A percentile compares a stretch with the other conserved stretches of the same genome.
Conservation (phyloP, 2,329 filamentous ascomycete species). For the Fonsecaea nubica region DNA sequence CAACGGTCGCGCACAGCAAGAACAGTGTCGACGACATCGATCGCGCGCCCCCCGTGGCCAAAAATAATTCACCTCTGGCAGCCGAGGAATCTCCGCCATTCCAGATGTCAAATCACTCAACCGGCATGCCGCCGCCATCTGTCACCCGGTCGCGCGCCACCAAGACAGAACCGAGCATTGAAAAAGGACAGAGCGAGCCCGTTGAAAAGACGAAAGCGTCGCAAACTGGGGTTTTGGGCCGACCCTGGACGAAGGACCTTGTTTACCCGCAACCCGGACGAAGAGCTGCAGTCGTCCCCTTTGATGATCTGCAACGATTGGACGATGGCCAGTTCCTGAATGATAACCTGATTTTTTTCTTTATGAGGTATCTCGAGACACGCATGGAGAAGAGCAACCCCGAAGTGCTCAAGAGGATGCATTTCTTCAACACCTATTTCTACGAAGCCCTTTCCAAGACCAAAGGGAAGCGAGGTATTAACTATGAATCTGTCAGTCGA, state of each 20-base stretch:
- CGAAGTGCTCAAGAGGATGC: slow-evolving; percentile 68
- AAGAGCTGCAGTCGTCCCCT: slow-evolving; percentile 54
- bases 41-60: background rate
- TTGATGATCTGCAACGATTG: slow-evolving; percentile 67
- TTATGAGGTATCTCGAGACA: slow-evolving; percentile 75
- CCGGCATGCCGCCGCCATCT: background rate
- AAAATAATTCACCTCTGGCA: background rate
- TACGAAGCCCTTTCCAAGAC: slow-evolving; percentile 75
- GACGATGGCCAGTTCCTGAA: slow-evolving; percentile 88
- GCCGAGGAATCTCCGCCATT: background rate
- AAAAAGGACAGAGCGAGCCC: background rate
- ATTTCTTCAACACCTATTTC: slow-evolving; percentile 90
- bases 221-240: slow-evolving; percentile 33
- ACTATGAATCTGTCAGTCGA: slow-evolving; percentile 81
- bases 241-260: slow-evolving; percentile 47
- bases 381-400: slow-evolving; percentile 62
- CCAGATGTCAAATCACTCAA: background rate
- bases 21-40: background rate
- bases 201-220: slow-evolving; percentile 29
- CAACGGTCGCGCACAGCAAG: slow-evolving; percentile 20
- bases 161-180: background rate
- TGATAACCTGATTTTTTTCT: slow-evolving; percentile 90
- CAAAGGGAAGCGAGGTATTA: slow-evolving; percentile 65
- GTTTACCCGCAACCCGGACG: slow-evolving; percentile 55
- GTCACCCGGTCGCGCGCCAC: slow-evolving; percentile 19